Conservation (phyloP, 228 moss, liverwort and hornwort genomes). For the Sphagnum magellanicum region DNA sequence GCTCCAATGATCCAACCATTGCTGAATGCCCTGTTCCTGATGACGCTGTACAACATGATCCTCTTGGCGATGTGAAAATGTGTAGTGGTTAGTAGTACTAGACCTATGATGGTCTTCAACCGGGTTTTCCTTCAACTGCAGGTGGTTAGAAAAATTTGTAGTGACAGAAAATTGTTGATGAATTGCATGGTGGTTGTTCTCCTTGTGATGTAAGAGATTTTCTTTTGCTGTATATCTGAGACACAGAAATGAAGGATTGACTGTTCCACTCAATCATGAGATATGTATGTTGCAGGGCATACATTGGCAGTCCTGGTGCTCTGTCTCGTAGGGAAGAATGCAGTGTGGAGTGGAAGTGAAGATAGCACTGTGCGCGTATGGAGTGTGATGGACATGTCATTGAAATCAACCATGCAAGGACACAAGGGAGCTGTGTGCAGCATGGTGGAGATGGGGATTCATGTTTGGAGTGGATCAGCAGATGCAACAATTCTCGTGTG, state of each 20-base stretch:
- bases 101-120: background rate
- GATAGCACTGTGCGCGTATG: slow-evolving; percentile 63
- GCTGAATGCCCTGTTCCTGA: slow-evolving; percentile 34
- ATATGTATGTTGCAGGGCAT: slow-evolving; percentile 23
- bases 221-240: too few relatives aligned
- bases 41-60: slow-evolving; percentile 26
- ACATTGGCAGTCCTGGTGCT: slow-evolving; percentile 48
- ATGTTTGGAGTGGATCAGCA: slow-evolving; percentile 74
- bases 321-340: slow-evolving; percentile 46
- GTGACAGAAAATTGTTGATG: too few relatives aligned
- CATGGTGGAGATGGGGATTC: slow-evolving; percentile 53
- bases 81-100: slow-evolving; percentile 22
- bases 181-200: too few relatives aligned
- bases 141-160: background rate
- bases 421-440: slow-evolving; percentile 70
- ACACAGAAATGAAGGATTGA: too few relatives aligned
- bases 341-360: slow-evolving; percentile 77
- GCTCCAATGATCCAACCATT: slow-evolving; percentile 51
- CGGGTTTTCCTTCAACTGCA: background rate
- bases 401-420: slow-evolving; percentile 39
- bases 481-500: slow-evolving; percentile 66
- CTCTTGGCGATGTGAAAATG: slow-evolving; percentile 27
- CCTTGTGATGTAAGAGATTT: too few relatives aligned
- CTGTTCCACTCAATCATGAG: too few relatives aligned
- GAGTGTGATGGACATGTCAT: slow-evolving; percentile 37